A percentile compares a stretch with the other conserved stretches of the same genome.
Conservation (phyloP, 2,329 filamentous ascomycete species). For the Aquanectria penicillioides region DNA sequence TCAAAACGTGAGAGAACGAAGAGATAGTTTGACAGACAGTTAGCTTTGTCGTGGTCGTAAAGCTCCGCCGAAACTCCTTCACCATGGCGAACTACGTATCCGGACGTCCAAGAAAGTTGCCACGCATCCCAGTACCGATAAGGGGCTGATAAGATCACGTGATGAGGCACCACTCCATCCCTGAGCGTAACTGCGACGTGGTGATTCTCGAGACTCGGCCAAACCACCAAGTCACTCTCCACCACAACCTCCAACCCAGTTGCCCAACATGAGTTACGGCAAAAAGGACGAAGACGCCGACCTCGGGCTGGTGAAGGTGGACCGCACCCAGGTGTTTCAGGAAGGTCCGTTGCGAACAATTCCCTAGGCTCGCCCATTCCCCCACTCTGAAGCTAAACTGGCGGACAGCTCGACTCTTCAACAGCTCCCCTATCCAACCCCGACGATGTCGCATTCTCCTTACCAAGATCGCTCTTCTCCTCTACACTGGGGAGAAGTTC, state of each 20-base stretch:
- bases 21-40: too few species aligned
- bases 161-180: conserved; percentile 45
- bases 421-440: conserved; percentile 95
- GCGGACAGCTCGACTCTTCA: conserved; percentile 88
- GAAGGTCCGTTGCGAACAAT: conserved; percentile 75
- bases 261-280: conserved; percentile 87
- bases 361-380: conserved; percentile 38
- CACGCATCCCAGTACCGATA: conserved; percentile 40
- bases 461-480: conserved; percentile 94
- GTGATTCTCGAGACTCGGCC: conserved; percentile 48
- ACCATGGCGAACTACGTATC: too few species aligned
- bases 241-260: conserved; percentile 46
- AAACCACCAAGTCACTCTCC: conserved; percentile 48
- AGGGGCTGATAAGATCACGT: conserved; percentile 47
- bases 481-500: conserved; percentile 98
- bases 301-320: conserved; percentile 92
- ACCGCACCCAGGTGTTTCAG: conserved; percentile 97
- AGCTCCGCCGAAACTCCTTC: too few species aligned
- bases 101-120: conserved; percentile 31
- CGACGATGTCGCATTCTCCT: conserved; percentile 97
- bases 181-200: conserved; percentile 52
- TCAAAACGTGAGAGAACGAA: too few species aligned
- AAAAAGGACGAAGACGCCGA: conserved; percentile 99
- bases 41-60: too few species aligned
- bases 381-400: conserved; percentile 49